Base-by-base conservation (phyloP, 129 eudicot species). In the Centrapalus pauciflorus region DNA sequence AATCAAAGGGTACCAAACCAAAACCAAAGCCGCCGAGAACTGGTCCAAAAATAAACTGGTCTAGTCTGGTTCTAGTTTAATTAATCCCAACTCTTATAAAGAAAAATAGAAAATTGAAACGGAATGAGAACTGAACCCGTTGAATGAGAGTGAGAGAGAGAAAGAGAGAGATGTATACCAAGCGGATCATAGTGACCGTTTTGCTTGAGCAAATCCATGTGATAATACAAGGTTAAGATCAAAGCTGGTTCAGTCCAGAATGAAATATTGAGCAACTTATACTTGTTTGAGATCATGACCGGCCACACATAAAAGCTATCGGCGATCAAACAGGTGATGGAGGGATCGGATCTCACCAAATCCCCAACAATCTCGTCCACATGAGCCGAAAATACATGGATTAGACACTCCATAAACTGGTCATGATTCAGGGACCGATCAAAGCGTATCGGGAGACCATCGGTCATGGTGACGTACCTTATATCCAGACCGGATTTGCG, bases 201-300 rank as follows among this genome's bases (percentile, higher is more conserved):
- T 55, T 79, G 30, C 77, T 65, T 52, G 60, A 87, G 83, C 80
- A 87, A 68, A 54, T 87, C 88, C 69, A 81, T 5, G 79, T 87
- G 90, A 70, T 84, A 81, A 66, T 81, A 81, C 76, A 84, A 46
- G 24, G 33, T 79, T 62, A 87, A 67, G 35, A 84, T 64, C 78
- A 87, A 56, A 62, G 90, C 90, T 0, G 95, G 86, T 64, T 84
- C 84, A 20, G 88, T 88, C 96, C 96, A 88, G 11, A 88, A 88
- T 4, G 96, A 81, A 13, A 84, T 78, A 58, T 68, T 37, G 5
- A 88, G 74, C 56, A 88, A 69, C 26, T 78, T 67, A 41, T 79
- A 74, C 70, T 84, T 88, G 9, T 66, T 56, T 19, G 96, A 74
- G 69, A 88, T 70, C 59, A 28, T 59, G 4, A 82, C 64, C 5